Evolutionary conservation across 495 filamentous ascomycete species (phyloP).

Genomic region (Penicillium waksmanii): DNA sequence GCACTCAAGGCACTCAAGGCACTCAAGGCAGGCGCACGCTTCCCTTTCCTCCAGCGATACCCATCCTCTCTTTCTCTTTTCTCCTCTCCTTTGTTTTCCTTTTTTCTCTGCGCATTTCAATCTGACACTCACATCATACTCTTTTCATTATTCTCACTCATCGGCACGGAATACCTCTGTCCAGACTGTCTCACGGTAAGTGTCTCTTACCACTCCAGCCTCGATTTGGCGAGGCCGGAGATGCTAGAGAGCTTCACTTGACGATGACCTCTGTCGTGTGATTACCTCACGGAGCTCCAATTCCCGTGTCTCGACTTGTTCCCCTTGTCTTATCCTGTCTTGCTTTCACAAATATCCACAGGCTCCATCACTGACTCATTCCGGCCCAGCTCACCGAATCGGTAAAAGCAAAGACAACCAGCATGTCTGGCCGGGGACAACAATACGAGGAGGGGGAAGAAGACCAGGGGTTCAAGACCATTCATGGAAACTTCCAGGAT

Average conservation of each 20-base stretch:
- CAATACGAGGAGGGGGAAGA: background rate
- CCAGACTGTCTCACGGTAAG: background rate
- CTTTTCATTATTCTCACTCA: background rate
- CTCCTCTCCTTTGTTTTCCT: background rate
- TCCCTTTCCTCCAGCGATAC: slow-evolving; percentile 6
- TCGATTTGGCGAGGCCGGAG: too few relatives aligned
- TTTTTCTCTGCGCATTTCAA: slow-evolving; percentile 1
- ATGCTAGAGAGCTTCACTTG: too few relatives aligned
- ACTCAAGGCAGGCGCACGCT: background rate
- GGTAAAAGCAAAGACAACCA: background rate
- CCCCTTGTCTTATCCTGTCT: too few relatives aligned
- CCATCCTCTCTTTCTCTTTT: slow-evolving; percentile 12
- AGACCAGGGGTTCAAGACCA: slow-evolving; percentile 4
- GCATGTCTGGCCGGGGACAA: background rate
- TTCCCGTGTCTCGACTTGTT: too few relatives aligned
- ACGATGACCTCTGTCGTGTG: too few relatives aligned
- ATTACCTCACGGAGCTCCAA: too few relatives aligned
- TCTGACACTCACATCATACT: background rate
- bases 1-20: background rate
- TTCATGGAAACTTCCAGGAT: background rate
- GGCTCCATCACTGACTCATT: too few relatives aligned
- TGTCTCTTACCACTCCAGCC: background rate
- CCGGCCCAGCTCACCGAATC: too few relatives aligned
- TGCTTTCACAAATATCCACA: too few relatives aligned
- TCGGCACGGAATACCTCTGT: too few relatives aligned